These are phyloP conservation scores for Erysimum cheiranthoides DNA, from an alignment of 345 rosid genomes.

Conservation along the genomic window DNA sequence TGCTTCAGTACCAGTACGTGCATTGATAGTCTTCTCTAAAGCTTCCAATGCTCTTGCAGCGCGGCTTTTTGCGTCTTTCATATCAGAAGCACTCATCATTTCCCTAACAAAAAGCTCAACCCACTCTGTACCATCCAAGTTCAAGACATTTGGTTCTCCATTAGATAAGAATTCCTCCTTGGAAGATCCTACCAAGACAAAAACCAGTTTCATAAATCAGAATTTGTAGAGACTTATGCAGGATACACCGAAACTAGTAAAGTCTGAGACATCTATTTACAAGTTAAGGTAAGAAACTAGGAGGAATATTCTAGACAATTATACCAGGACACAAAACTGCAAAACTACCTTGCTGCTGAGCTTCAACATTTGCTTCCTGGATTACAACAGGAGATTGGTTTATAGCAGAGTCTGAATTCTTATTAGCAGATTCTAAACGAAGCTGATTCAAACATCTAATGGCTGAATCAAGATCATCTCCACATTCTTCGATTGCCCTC, in stretches of 20 bases:
- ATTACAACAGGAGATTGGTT: slow-evolving; percentile 45
- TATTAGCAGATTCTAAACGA: slow-evolving; percentile 68
- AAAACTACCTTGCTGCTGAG: slow-evolving; percentile 57
- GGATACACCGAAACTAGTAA: slow-evolving; percentile 1
- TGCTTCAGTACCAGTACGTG: slow-evolving; percentile 64
- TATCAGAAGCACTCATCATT: slow-evolving; percentile 71
- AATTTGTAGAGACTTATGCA: slow-evolving; percentile 3
- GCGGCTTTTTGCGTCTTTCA: slow-evolving; percentile 83
- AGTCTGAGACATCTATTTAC: neutral
- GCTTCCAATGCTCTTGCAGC: slow-evolving; percentile 80
- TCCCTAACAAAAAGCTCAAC: slow-evolving; percentile 81
- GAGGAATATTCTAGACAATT: neutral
- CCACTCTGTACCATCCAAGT: slow-evolving; percentile 74
- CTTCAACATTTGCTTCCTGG: slow-evolving; percentile 47
- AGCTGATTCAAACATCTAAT: slow-evolving; percentile 86
- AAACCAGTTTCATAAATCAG: neutral
- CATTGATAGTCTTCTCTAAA: slow-evolving; percentile 75
- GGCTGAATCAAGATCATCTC: slow-evolving; percentile 85
- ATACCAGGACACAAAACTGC: neutral
- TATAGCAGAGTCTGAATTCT: slow-evolving; percentile 37
- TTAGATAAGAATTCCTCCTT: slow-evolving; percentile 44
- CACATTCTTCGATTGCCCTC: slow-evolving; percentile 79
- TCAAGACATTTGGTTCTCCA: slow-evolving; percentile 48
- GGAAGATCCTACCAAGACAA: slow-evolving; percentile 27
- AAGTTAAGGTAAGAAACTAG: neutral